These are phyloP conservation scores for Arachis stenosperma DNA, from an alignment of 306 rosid species.

Conservation along the genomic window DNA sequence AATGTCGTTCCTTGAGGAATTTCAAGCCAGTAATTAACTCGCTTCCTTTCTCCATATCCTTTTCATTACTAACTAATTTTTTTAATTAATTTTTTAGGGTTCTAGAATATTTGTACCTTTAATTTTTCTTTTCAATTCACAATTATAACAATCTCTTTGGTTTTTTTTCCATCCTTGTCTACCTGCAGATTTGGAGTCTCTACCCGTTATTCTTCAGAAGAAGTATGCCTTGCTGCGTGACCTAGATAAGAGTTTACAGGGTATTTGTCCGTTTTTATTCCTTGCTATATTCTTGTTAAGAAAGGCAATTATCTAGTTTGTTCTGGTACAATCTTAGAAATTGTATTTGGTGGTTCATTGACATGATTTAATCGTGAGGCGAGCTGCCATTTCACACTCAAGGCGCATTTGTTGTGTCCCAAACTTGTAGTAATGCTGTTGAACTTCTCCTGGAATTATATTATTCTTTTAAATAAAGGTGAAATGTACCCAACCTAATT, in stretches of 20 bases:
- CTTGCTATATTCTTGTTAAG: background rate
- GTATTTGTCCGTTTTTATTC: conserved; percentile 37
- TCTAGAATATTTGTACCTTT: background rate
- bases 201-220: conserved; percentile 87
- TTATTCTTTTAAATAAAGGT: background rate
- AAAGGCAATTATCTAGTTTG: background rate
- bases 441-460: conserved; percentile 17
- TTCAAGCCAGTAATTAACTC: conserved; percentile 72
- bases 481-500: no score
- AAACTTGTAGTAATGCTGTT: background rate
- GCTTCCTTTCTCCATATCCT: background rate
- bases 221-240: conserved; percentile 81
- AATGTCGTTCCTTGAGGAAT: conserved; percentile 84
- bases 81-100: background rate
- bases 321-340: no score
- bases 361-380: conserved; percentile 11
- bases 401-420: background rate
- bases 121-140: conserved; percentile 5
- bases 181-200: conserved; percentile 75
- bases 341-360: background rate
- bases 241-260: conserved; percentile 89
- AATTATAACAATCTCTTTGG: conserved; percentile 12
- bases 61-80: background rate
- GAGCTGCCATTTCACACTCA: background rate
- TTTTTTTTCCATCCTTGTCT: background rate